A percentile compares a stretch with the other conserved stretches of the same genome.
These are phyloP conservation scores for Oryza longistaminata DNA, from an alignment of 176 grass and related monocot genomes.

Conservation along the genomic window DNA sequence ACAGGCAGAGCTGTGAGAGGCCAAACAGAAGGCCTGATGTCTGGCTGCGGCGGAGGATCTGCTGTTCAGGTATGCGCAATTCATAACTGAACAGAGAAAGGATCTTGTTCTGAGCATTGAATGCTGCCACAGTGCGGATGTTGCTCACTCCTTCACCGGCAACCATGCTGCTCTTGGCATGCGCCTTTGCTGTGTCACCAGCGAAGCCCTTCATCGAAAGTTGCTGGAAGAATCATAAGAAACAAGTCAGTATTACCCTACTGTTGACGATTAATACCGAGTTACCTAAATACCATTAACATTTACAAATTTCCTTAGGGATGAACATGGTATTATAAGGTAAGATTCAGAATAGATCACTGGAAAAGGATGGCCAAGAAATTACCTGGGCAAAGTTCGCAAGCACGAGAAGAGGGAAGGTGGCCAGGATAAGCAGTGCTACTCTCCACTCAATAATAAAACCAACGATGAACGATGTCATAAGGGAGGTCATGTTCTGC, in stretches of 20 bases:
- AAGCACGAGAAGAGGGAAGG: constrained; percentile 95
- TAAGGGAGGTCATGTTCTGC: constrained; percentile 88
- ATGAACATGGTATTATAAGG: not conserved
- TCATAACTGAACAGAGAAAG: constrained; percentile 79
- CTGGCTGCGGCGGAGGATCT: constrained; percentile 82
- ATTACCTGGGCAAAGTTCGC: constrained; percentile 93
- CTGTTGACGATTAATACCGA: not conserved
- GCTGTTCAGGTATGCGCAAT: constrained; percentile 67
- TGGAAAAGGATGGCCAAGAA: not conserved
- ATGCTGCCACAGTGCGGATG: constrained; percentile 90
- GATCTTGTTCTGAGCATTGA: constrained; percentile 87
- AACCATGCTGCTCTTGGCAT: constrained; percentile 96
- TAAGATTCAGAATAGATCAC: not conserved
- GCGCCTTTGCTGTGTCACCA: constrained; percentile 87
- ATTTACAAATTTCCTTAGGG: not conserved
- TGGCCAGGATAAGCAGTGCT: constrained; percentile 86
- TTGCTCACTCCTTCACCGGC: constrained; percentile 94
- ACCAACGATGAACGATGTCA: constrained; percentile 89
- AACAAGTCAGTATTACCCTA: not conserved
- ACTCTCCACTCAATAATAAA: constrained; percentile 96
- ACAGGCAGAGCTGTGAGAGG: constrained; percentile 85
- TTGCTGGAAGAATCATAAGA: constrained; percentile 60
- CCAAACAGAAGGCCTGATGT: constrained; percentile 85
- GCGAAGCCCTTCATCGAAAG: constrained; percentile 97
- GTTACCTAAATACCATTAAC: not conserved